These are phyloP conservation scores for Tetradesmus obliquus DNA, from an alignment of 139 green algal species.

Conservation along the genomic window DNA sequence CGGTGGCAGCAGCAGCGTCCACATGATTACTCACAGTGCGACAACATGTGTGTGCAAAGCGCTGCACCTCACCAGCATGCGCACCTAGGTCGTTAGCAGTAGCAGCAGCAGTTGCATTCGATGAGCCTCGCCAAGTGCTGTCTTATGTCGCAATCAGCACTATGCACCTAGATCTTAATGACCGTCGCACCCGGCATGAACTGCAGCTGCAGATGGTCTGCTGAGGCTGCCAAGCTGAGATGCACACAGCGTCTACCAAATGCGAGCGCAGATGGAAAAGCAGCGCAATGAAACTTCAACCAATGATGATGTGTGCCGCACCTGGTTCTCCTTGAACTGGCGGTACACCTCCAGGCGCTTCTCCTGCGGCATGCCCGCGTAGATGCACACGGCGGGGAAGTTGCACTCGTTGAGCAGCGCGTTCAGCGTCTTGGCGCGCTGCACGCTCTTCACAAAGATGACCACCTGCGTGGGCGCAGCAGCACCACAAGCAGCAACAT, in stretches of 20 bases:
- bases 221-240: no score
- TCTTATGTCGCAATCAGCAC: no score
- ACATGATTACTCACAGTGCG: background rate
- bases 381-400: constrained; percentile 97
- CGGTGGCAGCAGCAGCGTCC: background rate
- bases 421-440: constrained; percentile 91
- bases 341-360: constrained; percentile 94
- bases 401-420: constrained; percentile 97
- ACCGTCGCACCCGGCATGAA: no score
- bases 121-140: no score
- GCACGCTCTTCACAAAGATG: constrained; percentile 93
- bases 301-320: background rate
- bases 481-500: background rate
- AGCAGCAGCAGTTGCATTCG: no score
- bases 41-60: background rate
- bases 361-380: constrained; percentile 89
- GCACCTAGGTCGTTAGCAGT: background rate
- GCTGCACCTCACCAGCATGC: background rate
- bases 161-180: no score
- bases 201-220: no score
- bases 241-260: no score
- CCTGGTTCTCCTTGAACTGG: constrained; percentile 89
- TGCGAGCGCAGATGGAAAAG: no score
- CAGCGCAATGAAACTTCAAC: no score
- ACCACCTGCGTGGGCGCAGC: constrained; percentile 75